Evolutionary conservation across 2,329 filamentous ascomycete species (phyloP).

Genomic region (Aureobasidium leucospermi): DNA sequence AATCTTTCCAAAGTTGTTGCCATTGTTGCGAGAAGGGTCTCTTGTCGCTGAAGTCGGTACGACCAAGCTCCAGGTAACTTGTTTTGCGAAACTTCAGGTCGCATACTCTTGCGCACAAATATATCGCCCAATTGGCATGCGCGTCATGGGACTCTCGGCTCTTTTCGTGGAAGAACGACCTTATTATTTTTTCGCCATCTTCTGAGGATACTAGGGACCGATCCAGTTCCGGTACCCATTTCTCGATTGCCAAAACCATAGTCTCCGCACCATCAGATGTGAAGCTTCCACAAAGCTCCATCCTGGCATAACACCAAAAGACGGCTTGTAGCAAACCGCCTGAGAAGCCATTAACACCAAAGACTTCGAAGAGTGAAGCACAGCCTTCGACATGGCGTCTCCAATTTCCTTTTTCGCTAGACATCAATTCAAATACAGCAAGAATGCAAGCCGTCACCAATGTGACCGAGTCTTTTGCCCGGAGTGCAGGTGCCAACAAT

Average conservation of each 20-base stretch:
- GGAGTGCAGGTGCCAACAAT: not conserved
- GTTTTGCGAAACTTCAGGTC: slow-evolving; percentile 1
- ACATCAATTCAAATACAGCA: slow-evolving; percentile 3
- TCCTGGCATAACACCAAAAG: not conserved
- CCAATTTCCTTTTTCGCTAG: slow-evolving; percentile 5
- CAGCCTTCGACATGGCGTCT: slow-evolving; percentile 8
- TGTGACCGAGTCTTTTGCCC: not conserved
- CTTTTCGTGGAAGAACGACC: not conserved
- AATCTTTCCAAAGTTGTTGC: not conserved
- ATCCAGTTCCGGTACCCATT: not conserved
- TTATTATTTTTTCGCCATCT: not conserved
- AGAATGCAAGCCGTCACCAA: not conserved
- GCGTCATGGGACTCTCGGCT: not conserved
- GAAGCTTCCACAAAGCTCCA: not conserved
- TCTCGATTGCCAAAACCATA: not conserved
- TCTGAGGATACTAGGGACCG: not conserved
- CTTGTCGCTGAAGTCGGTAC: not conserved
- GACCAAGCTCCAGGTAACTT: slow-evolving; percentile 1
- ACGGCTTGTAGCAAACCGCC: slow-evolving; percentile 1
- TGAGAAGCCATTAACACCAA: slow-evolving; percentile 4
- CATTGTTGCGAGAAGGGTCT: not conserved
- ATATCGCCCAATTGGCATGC: slow-evolving; percentile 8
- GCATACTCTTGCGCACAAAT: not conserved
- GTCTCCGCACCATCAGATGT: not conserved
- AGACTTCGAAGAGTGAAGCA: not conserved